Base-by-base conservation (phyloP, 1,284 basidiomycete genomes). In the Chalciporus sp. region DNA sequence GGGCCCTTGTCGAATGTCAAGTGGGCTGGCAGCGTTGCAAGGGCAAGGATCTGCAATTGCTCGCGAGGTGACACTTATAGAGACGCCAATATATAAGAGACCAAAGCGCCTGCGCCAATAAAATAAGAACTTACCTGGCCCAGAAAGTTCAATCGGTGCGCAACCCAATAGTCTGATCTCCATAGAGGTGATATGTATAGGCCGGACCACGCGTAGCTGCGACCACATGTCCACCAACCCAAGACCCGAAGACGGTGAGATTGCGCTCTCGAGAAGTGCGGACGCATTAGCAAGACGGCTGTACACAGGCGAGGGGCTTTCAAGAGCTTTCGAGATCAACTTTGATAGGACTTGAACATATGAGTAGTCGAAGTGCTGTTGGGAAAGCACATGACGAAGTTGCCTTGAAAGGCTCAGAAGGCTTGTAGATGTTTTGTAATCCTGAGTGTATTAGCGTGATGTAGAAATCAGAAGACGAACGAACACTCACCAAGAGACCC, bases 141-240 rank as follows among this genome's bases (percentile, higher is more conserved):
- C 37, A 9, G 47, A 37, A 45, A 43, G 17, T 31, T 55, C 47
- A 9, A 39, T 10, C 2, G 53, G 52, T 12, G 29, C 44, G 35
- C 55, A 42, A 14, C 52, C 55, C 26, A 69, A 42, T n/a, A 42
- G 26, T 27, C n/a, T 56, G 19, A 72, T 46, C 7, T 66, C 67
- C 20, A 16, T 12, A 29, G 57, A 60, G 17, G 56, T 58, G 16
- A 59, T 52, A 46, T 50, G 48, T 46, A 58, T 28, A 55, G 55
- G 19, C 49, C 52, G 45, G 17, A 56, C 49, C 29, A 48, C 29
- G 29, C 72, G 75, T 45, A 85, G 65, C 4, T 66, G 66, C n/a
- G 73, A 72, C 84, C 84, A 86, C 31, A 86, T 76, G 14, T 82
- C 74, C 29, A 75, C 71, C 58, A 88, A 62, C 26, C 85, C 85